Conservation (phyloP, 2,329 filamentous ascomycete species). For the Hymenoscyphus albidus region DNA sequence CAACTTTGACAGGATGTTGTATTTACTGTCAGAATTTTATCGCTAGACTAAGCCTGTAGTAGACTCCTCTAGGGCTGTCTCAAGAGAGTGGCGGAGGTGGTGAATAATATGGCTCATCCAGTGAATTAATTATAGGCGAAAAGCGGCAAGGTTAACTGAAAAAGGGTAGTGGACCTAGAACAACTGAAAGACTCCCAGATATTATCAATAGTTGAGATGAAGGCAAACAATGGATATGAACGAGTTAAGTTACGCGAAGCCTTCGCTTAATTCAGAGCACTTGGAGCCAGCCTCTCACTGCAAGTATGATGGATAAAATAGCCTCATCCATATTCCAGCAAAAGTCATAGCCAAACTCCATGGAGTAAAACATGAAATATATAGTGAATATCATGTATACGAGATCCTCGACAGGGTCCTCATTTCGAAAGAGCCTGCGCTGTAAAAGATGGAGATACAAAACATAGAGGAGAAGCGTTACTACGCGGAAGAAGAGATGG, state of each 20-base stretch:
- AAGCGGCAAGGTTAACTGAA: too few species aligned
- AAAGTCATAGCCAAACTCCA: slow-evolving; percentile 5
- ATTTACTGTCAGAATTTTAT: too few species aligned
- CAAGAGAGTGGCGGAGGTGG: too few species aligned
- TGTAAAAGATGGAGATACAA: slow-evolving; percentile 2
- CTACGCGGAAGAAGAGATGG: neutral
- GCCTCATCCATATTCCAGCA: slow-evolving; percentile 4
- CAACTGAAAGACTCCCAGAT: too few species aligned
- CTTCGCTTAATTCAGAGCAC: neutral
- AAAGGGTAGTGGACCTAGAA: too few species aligned
- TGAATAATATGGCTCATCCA: too few species aligned
- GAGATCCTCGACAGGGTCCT: neutral
- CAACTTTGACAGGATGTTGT: too few species aligned
- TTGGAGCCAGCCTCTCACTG: neutral
- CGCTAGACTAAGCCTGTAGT: too few species aligned
- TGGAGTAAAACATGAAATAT: neutral
- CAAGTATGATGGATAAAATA: neutral
- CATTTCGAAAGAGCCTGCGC: neutral
- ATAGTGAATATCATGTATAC: neutral
- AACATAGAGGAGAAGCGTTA: slow-evolving; percentile 1
- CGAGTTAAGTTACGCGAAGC: neutral
- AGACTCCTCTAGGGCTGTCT: too few species aligned
- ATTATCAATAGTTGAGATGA: too few species aligned
- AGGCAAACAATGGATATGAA: too few species aligned
- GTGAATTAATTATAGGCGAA: too few species aligned